These are phyloP conservation scores for Davidsoniella australis DNA, from an alignment of 2,329 filamentous ascomycete species.

Conservation along the genomic window DNA sequence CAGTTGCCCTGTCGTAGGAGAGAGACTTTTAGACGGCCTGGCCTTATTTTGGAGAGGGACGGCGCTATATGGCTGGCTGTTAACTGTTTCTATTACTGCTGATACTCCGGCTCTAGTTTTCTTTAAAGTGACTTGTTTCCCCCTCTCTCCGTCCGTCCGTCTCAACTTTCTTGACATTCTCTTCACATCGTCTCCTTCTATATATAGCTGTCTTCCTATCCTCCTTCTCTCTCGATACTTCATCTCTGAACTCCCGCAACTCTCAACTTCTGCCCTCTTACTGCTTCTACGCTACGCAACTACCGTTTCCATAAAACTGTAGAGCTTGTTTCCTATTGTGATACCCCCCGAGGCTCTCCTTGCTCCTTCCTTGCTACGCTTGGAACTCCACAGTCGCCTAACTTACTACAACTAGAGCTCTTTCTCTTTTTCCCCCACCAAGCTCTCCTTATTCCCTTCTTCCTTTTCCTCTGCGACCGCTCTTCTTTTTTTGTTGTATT, in stretches of 20 bases:
- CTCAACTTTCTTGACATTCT: background rate
- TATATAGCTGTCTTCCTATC: too few species aligned
- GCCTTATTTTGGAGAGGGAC: too few species aligned
- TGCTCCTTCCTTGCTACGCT: constrained; percentile 6
- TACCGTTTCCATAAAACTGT: background rate
- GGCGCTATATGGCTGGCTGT: too few species aligned
- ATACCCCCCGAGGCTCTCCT: constrained; percentile 11
- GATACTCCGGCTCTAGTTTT: background rate
- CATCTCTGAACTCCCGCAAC: background rate
- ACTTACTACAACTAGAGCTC: background rate
- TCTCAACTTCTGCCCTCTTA: background rate
- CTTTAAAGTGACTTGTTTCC: constrained; percentile 1
- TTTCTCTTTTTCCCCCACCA: constrained; percentile 3
- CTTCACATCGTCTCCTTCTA: background rate
- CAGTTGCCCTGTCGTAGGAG: background rate
- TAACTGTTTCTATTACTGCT: background rate
- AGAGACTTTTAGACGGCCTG: background rate
- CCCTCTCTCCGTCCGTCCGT: background rate
- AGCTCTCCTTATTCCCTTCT: constrained; percentile 8
- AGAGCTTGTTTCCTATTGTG: constrained; percentile 12
- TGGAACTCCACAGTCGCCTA: constrained; percentile 7
- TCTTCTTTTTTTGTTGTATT: background rate
- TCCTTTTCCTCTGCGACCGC: constrained; percentile 7
- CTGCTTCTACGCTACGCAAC: background rate
- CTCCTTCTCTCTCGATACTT: too few species aligned